These are phyloP conservation scores for Aspergillus pseudonomiae DNA, from an alignment of 2,329 filamentous ascomycete genomes.

Conservation along the genomic window DNA sequence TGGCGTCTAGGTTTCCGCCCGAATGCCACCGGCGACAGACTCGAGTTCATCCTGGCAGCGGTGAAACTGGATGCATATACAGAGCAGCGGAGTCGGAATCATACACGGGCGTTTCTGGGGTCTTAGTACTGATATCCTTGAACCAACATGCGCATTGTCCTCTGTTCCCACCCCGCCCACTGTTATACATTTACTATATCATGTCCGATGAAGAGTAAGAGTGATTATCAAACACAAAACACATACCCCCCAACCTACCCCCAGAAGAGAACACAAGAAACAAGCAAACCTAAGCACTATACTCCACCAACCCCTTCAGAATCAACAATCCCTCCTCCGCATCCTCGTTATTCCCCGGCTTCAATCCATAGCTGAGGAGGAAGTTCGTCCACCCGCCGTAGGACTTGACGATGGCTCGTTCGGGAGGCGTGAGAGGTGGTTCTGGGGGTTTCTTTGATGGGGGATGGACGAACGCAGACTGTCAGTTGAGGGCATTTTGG, in stretches of 20 bases:
- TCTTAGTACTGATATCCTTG: slow-evolving; percentile 1
- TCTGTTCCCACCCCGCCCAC: neutral
- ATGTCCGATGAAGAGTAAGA: neutral
- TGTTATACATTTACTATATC: neutral
- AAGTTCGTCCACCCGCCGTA: slow-evolving; percentile 35
- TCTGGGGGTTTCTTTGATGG: slow-evolving; percentile 18
- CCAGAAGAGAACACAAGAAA: too few relatives aligned
- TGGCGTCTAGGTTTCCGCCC: slow-evolving; percentile 71
- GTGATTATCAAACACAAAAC: neutral
- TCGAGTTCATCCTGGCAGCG: slow-evolving; percentile 73
- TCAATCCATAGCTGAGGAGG: slow-evolving; percentile 25
- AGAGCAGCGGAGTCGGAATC: slow-evolving; percentile 68
- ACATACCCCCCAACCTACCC: too few relatives aligned
- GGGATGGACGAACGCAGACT: slow-evolving; percentile 5
- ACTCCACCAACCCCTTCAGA: slow-evolving; percentile 12
- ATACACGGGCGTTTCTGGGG: slow-evolving; percentile 63
- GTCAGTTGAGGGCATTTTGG: slow-evolving; percentile 20
- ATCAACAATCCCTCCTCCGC: slow-evolving; percentile 25
- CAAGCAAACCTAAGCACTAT: neutral
- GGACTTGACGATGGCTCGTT: slow-evolving; percentile 29
- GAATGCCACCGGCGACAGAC: slow-evolving; percentile 46
- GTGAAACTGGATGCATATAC: slow-evolving; percentile 76
- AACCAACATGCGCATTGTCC: neutral
- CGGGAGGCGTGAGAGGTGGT: slow-evolving; percentile 28
- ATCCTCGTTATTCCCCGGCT: slow-evolving; percentile 30